Conservation (phyloP, 164 flowering plant genomes). For the Piper longum region DNA sequence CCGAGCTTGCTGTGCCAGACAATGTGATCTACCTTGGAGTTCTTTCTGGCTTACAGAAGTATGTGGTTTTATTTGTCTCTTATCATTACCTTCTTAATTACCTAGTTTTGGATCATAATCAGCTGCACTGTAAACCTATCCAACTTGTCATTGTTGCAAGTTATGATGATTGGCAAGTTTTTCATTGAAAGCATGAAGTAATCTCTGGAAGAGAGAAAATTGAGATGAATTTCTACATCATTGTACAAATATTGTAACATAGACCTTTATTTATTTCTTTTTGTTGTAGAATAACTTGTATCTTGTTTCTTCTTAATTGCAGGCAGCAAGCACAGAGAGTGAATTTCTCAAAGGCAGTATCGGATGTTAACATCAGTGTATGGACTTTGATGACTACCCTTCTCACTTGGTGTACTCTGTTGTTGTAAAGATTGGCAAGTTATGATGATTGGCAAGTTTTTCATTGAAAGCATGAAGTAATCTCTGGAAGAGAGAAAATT, state of each 20-base stretch:
- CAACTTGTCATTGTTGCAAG: too few relatives aligned
- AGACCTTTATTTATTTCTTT: too few relatives aligned
- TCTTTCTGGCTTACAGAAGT: constrained; percentile 67
- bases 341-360: constrained; percentile 33
- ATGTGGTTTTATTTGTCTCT: constrained; percentile 15
- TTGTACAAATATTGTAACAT: too few relatives aligned
- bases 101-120: neutral
- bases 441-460: too few relatives aligned
- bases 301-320: constrained; percentile 10
- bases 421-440: constrained; percentile 1
- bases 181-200: too few relatives aligned
- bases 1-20: constrained; percentile 51
- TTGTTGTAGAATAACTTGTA: neutral
- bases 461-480: too few relatives aligned
- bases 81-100: neutral
- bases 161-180: too few relatives aligned
- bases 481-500: too few relatives aligned
- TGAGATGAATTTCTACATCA: too few relatives aligned
- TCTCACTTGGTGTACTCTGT: constrained; percentile 8
- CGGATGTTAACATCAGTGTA: constrained; percentile 8
- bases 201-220: too few relatives aligned
- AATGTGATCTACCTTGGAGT: constrained; percentile 66
- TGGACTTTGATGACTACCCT: constrained; percentile 16
- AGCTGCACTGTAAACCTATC: too few relatives aligned
- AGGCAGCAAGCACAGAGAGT: constrained; percentile 55